Evolutionary conservation across 73 alveolate genomes (phyloP).

Genomic region (Paramecium caudatum): DNA sequence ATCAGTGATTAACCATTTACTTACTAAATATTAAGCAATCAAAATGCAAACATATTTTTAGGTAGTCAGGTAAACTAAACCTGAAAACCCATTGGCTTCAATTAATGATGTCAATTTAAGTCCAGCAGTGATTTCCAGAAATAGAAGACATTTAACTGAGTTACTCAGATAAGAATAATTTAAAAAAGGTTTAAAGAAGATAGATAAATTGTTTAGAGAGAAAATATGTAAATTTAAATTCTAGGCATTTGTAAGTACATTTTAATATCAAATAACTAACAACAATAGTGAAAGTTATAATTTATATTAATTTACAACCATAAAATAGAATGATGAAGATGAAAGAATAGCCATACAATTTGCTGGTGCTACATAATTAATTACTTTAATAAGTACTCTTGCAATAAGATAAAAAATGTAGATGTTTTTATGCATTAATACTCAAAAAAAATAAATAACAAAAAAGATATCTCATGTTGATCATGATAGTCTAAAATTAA

Average conservation of each 20-base stretch:
- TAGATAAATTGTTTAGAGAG: neutral
- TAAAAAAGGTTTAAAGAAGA: neutral
- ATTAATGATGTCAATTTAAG: too few species aligned
- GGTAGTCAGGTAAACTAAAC: too few species aligned
- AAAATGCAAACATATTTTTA: too few species aligned
- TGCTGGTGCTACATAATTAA: neutral
- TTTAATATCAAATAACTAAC: neutral
- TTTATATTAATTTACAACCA: neutral
- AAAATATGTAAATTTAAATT: neutral
- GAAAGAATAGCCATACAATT: neutral
- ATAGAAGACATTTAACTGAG: too few species aligned
- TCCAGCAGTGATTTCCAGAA: too few species aligned
- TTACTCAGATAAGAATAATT: too few species aligned
- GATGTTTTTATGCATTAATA: neutral
- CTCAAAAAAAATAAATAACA: neutral
- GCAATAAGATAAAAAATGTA: neutral
- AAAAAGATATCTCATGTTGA: neutral
- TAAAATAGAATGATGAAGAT: neutral
- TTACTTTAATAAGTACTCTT: neutral
- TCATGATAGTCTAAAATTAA: neutral
- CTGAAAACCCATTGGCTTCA: too few species aligned
- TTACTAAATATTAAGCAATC: too few species aligned
- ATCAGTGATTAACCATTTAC: too few species aligned
- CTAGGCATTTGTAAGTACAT: neutral
- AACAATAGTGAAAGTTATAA: neutral